Evolutionary conservation across 2,329 filamentous ascomycete genomes (phyloP), one percentile per base, ranked within the genome.

Genomic region (Aureobasidium mangrovei): DNA sequence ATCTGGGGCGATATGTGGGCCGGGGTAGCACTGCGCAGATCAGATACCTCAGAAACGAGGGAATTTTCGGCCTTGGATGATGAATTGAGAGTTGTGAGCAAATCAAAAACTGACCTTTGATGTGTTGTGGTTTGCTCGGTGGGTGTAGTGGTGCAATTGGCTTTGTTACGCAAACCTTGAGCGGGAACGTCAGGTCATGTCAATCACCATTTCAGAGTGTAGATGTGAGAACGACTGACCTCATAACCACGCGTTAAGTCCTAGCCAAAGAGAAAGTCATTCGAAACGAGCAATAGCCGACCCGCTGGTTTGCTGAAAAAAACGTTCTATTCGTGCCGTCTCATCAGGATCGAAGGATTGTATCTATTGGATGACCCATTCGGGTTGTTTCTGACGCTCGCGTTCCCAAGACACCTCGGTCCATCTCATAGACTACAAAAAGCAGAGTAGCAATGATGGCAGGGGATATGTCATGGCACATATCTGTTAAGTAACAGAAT

Each of bases 1-100:
- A 46, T 47, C 48, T 53, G 54, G 54, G 54, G 54, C 35, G 33
- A 26, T 28, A 12, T 24, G 42, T 39, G 52, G 52, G 40, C 52
- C 42, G 42, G 32, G 26, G 39, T 43, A 10, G 41, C 29, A 33
- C 18, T 2, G n/a, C 38, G 47, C n/a, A 51, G 1, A 41, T 51
- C 47, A 29, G 29, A 18, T 24, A 33, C 7, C n/a, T 48, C 5
- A 28, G 41, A 24, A 18, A 9, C 47, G 52, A 48, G 42, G 36
- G 33, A 54, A 24, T 54, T 47, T 28, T 48, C 24, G 9, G 9
- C 7, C 40, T 26, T 18, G 18, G 18, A 18, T 18, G 10, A 10
- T 33, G 29, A 9, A 10, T 32, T 40, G 45, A 33, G 9, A 33
- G 5, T 27, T 6, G 24, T 8, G 38, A 33, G 28, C 10, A 51